A percentile compares a stretch with the other conserved stretches of the same genome.
These are phyloP conservation scores for Geranomyces michiganensis DNA, from an alignment of 192 early-diverging fungal species.

Conservation along the genomic window DNA sequence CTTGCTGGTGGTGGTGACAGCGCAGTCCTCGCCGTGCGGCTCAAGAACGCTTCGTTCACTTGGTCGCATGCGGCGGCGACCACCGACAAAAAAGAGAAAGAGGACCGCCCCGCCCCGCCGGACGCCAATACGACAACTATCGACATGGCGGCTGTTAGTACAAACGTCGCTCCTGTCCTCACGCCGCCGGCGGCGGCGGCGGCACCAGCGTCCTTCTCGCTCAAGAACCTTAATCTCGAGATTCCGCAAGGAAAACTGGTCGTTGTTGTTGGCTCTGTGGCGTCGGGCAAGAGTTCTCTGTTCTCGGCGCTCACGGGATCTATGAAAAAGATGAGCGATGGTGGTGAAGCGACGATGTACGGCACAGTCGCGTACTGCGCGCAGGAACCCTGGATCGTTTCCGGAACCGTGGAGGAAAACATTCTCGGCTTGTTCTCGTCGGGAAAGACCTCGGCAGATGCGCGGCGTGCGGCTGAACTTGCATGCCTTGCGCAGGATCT, in stretches of 20 bases:
- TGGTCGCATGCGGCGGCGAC: not conserved
- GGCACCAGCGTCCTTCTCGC: not conserved
- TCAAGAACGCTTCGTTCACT: conserved; percentile 13
- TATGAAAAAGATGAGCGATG: conserved; percentile 51
- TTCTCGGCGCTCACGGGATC: conserved; percentile 70
- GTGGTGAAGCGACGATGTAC: conserved; percentile 54
- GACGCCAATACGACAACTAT: not conserved
- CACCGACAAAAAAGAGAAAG: not conserved
- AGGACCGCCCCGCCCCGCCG: not conserved
- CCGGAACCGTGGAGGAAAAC: conserved; percentile 7
- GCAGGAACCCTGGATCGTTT: conserved; percentile 54
- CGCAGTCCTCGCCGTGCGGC: not conserved
- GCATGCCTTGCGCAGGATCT: conserved; percentile 62
- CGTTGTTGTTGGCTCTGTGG: conserved; percentile 69
- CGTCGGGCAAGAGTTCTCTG: conserved; percentile 69
- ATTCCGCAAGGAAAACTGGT: conserved; percentile 52
- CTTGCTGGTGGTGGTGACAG: too few species aligned
- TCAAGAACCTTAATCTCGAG: conserved; percentile 51
- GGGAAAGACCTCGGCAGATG: not conserved
- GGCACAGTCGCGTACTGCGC: conserved; percentile 59
- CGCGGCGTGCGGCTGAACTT: not conserved
- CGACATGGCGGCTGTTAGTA: not conserved
- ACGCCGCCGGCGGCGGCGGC: not conserved
- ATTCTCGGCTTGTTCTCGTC: conserved; percentile 22
- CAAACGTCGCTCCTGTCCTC: too few species aligned